Evolutionary conservation across 2,329 filamentous ascomycete species (phyloP).

Genomic region (Epichloe aotearoae): DNA sequence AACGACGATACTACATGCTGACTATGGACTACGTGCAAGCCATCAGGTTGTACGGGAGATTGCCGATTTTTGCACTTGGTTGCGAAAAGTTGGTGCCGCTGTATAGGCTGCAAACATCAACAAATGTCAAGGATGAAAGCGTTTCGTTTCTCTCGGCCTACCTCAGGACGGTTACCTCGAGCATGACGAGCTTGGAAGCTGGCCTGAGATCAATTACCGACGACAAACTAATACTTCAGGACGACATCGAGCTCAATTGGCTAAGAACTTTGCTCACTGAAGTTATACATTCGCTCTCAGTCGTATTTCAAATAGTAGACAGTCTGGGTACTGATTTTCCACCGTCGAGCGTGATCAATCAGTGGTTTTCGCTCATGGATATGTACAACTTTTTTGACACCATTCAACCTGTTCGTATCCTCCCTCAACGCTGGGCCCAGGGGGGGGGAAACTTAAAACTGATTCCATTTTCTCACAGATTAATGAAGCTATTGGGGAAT

Average conservation of each 20-base stretch:
- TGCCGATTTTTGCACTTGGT: slow-evolving; percentile 21
- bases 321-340: slow-evolving; percentile 40
- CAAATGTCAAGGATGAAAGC: slow-evolving; percentile 22
- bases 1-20: slow-evolving; percentile 56
- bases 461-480: slow-evolving; percentile 11
- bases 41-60: slow-evolving; percentile 28
- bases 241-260: slow-evolving; percentile 47
- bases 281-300: slow-evolving; percentile 57
- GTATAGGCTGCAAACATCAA: slow-evolving; percentile 16
- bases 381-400: slow-evolving; percentile 56
- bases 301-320: slow-evolving; percentile 61
- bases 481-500: slow-evolving; percentile 29
- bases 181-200: slow-evolving; percentile 35
- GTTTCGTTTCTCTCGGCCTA: slow-evolving; percentile 36
- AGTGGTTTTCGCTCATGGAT: slow-evolving; percentile 66
- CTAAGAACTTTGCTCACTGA: slow-evolving; percentile 52
- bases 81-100: slow-evolving; percentile 16
- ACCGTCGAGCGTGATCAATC: slow-evolving; percentile 42
- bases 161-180: slow-evolving; percentile 31
- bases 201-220: slow-evolving; percentile 39
- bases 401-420: slow-evolving; percentile 29
- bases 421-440: neutral
- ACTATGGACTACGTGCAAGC: slow-evolving; percentile 43
- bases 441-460: neutral
- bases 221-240: slow-evolving; percentile 32